A percentile compares a stretch with the other conserved stretches of the same genome.
Evolutionary conservation across 2,329 filamentous ascomycete species (phyloP).

Genomic region (Rhynchosporium secalis): DNA sequence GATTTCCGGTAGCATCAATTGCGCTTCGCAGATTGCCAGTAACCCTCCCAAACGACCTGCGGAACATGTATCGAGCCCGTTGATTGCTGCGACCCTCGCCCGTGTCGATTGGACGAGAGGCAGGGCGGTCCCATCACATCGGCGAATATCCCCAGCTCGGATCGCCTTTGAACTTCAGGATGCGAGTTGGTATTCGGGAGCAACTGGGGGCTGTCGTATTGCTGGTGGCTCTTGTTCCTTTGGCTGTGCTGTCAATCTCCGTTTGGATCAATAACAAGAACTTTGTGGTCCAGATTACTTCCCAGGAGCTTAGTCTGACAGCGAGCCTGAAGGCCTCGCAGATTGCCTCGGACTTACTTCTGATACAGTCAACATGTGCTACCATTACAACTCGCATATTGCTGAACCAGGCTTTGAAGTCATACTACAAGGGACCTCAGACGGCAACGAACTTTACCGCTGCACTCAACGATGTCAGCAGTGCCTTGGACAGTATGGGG

Average conservation of each 20-base stretch:
- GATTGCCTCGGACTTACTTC: conserved; percentile 73
- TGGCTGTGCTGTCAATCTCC: conserved; percentile 78
- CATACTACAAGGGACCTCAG: conserved; percentile 57
- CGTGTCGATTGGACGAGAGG: conserved; percentile 15
- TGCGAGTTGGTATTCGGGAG: conserved; percentile 85
- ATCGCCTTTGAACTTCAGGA: conserved; percentile 41
- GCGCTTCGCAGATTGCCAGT: conserved; percentile 8
- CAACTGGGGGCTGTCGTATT: conserved; percentile 82
- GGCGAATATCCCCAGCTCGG: not conserved
- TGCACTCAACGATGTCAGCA: conserved; percentile 65
- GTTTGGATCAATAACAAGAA: conserved; percentile 59
- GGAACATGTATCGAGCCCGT: conserved; percentile 15
- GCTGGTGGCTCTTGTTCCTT: conserved; percentile 68
- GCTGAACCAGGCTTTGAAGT: conserved; percentile 53
- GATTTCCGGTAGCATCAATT: not conserved
- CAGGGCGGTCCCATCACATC: conserved; percentile 10
- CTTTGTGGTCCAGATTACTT: conserved; percentile 58
- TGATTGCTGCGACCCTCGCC: conserved; percentile 10
- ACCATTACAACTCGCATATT: conserved; percentile 69
- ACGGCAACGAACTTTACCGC: conserved; percentile 59
- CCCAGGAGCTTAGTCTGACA: conserved; percentile 69
- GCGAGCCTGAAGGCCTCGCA: conserved; percentile 86
- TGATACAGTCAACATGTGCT: conserved; percentile 73
- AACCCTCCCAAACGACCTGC: not conserved
- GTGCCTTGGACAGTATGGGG: conserved; percentile 53